Conservation (phyloP, 139 green algal species). For the Coelastrella sp. region DNA sequence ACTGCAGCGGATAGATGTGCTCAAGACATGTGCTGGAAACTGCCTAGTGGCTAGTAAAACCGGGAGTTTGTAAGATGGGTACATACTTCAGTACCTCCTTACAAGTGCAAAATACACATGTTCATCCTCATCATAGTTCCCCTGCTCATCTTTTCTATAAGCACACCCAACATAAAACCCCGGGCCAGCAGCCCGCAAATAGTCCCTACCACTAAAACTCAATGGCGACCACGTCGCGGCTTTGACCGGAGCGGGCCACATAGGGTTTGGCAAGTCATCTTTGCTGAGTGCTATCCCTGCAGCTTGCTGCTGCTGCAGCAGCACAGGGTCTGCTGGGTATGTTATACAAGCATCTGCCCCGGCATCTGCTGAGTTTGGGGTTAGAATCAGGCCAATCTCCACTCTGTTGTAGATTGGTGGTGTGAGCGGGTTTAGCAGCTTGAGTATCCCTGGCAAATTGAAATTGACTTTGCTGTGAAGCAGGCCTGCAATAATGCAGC, state of each 20-base stretch:
- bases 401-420: conserved; percentile 54
- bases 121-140: conserved; percentile 49
- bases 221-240: conserved; percentile 47
- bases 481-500: conserved; percentile 1
- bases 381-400: conserved; percentile 50
- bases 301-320: background rate
- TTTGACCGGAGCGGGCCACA: conserved; percentile 31
- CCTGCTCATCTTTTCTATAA: conserved; percentile 43
- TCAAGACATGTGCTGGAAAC: too few relatives aligned
- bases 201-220: conserved; percentile 54
- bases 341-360: conserved; percentile 54
- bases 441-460: background rate
- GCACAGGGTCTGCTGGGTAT: conserved; percentile 40
- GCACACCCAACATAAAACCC: conserved; percentile 67
- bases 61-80: background rate
- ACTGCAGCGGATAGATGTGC: too few relatives aligned
- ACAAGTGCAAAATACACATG: conserved; percentile 64
- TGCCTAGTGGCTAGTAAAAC: too few relatives aligned
- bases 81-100: conserved; percentile 6
- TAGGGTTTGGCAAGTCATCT: background rate
- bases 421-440: background rate
- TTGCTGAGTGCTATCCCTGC: conserved; percentile 32
- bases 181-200: conserved; percentile 59
- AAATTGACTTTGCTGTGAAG: conserved; percentile 36
- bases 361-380: conserved; percentile 50